Evolutionary conservation across 176 grass and related monocot species (phyloP).

Genomic region (Musa schizocarpa): DNA sequence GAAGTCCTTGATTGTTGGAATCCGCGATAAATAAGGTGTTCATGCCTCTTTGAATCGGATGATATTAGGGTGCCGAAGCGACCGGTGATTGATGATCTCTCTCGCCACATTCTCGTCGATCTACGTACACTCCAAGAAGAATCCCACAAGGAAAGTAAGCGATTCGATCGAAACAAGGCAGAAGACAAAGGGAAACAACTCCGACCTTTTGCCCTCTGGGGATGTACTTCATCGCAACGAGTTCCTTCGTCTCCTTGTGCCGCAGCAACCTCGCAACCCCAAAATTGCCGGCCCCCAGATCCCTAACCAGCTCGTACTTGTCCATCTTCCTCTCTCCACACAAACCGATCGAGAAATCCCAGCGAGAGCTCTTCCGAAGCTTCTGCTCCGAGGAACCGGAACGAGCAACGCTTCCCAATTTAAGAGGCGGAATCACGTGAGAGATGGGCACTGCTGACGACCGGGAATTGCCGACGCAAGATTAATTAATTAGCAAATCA

Average conservation of each 20-base stretch:
- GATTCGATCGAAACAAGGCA: not conserved
- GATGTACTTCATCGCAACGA: slow-evolving; percentile 5
- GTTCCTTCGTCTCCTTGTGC: slow-evolving; percentile 3
- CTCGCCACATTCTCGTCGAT: slow-evolving; percentile 9
- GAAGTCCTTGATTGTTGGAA: not conserved
- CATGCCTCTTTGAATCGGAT: slow-evolving; percentile 7
- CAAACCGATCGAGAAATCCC: not conserved
- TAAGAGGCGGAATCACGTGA: not conserved
- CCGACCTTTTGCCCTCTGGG: slow-evolving; percentile 1
- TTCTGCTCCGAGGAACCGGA: not conserved
- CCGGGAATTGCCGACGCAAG: not conserved
- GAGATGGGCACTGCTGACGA: not conserved
- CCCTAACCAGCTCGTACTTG: not conserved
- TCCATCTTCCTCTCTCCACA: not conserved
- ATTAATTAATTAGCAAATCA: not conserved
- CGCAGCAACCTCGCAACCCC: slow-evolving; percentile 1
- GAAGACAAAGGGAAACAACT: not conserved
- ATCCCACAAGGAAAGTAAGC: not conserved
- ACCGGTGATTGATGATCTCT: slow-evolving; percentile 5
- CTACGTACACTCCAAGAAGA: not conserved
- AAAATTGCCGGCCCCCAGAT: slow-evolving; percentile 1
- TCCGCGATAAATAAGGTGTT: not conserved
- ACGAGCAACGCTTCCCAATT: not conserved
- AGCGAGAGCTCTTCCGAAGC: not conserved
- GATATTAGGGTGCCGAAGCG: not conserved